Evolutionary conservation across 352 stramenopile genomes (phyloP), one percentile per base, ranked within the genome.

Genomic region (Phytophthora pseudosyringae): DNA sequence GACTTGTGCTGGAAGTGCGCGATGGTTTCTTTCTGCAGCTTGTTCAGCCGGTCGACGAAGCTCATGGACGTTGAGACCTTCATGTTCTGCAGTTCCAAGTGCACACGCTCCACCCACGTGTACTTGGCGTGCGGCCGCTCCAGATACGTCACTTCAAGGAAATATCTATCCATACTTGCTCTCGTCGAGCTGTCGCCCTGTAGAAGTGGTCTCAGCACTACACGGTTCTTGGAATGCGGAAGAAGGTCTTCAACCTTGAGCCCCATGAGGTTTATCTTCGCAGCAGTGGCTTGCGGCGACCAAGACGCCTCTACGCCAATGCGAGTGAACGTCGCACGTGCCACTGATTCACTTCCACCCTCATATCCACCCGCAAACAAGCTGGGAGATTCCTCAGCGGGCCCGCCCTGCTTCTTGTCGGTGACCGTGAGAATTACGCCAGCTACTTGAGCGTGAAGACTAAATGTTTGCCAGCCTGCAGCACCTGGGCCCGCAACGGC

Each of bases 41-140:
- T 71, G 59, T 88, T 80, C 11, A 95, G 52, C 2, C 87, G 78
- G 63, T 93, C 76, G 8, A 95, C 76, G 52, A 95, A 95, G 25
- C 71, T 76, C 87, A 93, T 94, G 1, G 86, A 91, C 7, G 86
- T 93, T 50, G 83, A 74, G 3, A 93, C 32, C 39, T 86, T 87
- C 16, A 92, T 64, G 36, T 93, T 83, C 59, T 93, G 84, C 29
- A 91, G 44, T 51, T 90, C 72, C 1, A 91, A 64, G 8, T 65
- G 75, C 1, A 91, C 46, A 33, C 74, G 70, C 43, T 94, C 86
- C 16, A 94, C 71, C 67, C 73, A 92, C 18, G 67, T 78, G 65
- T 91, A 91, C 52, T 91, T 93, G 3, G 77, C 46, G 49, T 94
- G 83, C 16, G 77, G 69, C n/a, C 83, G 79, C 48, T 90, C 83